Evolutionary conservation across 495 filamentous ascomycete genomes (phyloP).

Genomic region (Neurospora sp.): DNA sequence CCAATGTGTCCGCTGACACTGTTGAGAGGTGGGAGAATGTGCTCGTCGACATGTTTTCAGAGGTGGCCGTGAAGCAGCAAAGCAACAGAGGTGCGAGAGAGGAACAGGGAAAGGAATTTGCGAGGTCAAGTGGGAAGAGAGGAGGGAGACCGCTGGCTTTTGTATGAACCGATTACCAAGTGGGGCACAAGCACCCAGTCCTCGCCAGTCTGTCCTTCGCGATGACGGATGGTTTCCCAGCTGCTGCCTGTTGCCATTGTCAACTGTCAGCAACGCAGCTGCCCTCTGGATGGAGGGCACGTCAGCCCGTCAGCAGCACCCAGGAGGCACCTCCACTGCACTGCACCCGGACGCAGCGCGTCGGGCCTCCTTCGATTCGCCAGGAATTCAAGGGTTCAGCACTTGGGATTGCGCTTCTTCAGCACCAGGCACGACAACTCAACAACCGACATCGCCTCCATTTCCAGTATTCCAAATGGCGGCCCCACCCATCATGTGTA

Average conservation of each 20-base stretch:
- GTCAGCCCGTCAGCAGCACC: not conserved
- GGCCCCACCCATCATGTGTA: not conserved
- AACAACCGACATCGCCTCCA: not conserved
- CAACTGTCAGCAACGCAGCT: not conserved
- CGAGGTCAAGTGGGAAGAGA: constrained; percentile 1
- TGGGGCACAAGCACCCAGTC: constrained; percentile 5
- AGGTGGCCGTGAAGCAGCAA: not conserved
- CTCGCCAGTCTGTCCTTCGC: not conserved
- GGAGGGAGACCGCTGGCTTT: constrained; percentile 15
- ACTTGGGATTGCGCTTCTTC: not conserved
- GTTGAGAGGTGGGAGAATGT: not conserved
- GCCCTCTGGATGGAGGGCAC: not conserved
- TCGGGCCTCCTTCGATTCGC: not conserved
- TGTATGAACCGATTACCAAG: constrained; percentile 16
- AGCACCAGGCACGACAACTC: not conserved
- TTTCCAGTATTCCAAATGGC: not conserved
- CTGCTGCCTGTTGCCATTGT: not conserved
- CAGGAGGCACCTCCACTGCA: not conserved
- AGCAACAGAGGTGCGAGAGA: not conserved
- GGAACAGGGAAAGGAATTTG: not conserved
- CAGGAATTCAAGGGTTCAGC: not conserved
- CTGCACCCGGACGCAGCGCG: not conserved
- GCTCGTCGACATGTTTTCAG: not conserved
- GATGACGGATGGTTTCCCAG: not conserved
- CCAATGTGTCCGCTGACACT: not conserved